Conservation (phyloP, 2,329 filamentous ascomycete species). For the Phyllosticta capitalensis region DNA sequence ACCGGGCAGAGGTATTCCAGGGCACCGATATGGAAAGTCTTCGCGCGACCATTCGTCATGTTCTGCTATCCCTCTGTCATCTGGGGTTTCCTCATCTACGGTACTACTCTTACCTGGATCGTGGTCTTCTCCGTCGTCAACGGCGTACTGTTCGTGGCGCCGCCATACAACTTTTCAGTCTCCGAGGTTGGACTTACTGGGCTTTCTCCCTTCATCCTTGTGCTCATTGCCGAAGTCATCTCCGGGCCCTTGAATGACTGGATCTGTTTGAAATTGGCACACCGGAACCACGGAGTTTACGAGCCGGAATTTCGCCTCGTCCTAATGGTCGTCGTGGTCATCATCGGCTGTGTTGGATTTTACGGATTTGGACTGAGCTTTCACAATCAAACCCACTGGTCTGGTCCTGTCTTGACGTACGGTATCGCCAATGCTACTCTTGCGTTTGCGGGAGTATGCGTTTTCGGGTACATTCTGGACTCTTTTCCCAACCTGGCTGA, state of each 20-base stretch:
- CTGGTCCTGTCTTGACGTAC: slow-evolving; percentile 11
- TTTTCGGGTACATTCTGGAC: slow-evolving; percentile 44
- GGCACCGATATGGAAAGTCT: slow-evolving; percentile 25
- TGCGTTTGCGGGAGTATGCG: slow-evolving; percentile 21
- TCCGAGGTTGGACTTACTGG: slow-evolving; percentile 42
- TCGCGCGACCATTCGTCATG: slow-evolving; percentile 26
- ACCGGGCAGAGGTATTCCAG: slow-evolving; percentile 24
- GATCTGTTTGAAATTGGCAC: slow-evolving; percentile 23
- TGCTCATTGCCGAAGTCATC: slow-evolving; percentile 36
- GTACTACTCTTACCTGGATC: slow-evolving; percentile 31
- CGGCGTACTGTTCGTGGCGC: slow-evolving; percentile 28
- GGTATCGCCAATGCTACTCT: slow-evolving; percentile 39
- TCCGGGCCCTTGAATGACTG: slow-evolving; percentile 39
- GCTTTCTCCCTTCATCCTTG: slow-evolving; percentile 41
- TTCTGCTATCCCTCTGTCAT: slow-evolving; percentile 28
- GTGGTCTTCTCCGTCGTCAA: slow-evolving; percentile 41
- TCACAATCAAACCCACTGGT: slow-evolving; percentile 13
- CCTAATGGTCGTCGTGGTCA: slow-evolving; percentile 22
- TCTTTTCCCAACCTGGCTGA: slow-evolving; percentile 38
- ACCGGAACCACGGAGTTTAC: slow-evolving; percentile 19
- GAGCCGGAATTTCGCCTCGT: slow-evolving; percentile 21
- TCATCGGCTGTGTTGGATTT: slow-evolving; percentile 26
- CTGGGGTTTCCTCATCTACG: slow-evolving; percentile 34
- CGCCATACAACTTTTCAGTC: slow-evolving; percentile 38
- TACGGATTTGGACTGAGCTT: slow-evolving; percentile 34